Percentiles rank a stretch among this genome's conserved stretches.
These are phyloP conservation scores for Podila epicladia DNA, from an alignment of 192 early-diverging fungal genomes.

Conservation along the genomic window DNA sequence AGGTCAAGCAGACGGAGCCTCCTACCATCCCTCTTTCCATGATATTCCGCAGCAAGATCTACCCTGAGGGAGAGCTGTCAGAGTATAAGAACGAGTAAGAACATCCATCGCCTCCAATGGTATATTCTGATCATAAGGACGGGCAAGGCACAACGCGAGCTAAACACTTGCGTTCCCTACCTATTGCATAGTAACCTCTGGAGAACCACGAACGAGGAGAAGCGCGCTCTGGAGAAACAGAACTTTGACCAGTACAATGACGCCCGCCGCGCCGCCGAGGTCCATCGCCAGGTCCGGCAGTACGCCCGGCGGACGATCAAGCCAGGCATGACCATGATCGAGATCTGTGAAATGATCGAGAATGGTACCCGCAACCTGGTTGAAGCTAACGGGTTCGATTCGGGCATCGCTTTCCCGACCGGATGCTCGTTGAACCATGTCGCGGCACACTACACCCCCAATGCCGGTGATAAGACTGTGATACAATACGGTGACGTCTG, in stretches of 20 bases:
- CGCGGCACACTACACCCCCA: constrained; percentile 98
- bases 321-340: constrained; percentile 95
- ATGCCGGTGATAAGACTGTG: constrained; percentile 92
- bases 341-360: constrained; percentile 93
- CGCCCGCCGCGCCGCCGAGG: constrained; percentile 89
- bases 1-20: constrained; percentile 64
- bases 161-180: neutral
- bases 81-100: constrained; percentile 88
- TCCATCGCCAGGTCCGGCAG: constrained; percentile 89
- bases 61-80: constrained; percentile 83
- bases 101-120: neutral
- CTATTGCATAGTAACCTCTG: constrained; percentile 73
- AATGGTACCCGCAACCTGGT: constrained; percentile 89
- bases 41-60: constrained; percentile 81
- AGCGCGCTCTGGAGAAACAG: constrained; percentile 81
- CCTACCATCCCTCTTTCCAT: constrained; percentile 80
- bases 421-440: constrained; percentile 93
- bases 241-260: constrained; percentile 81
- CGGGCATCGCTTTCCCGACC: constrained; percentile 94
- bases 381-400: constrained; percentile 82
- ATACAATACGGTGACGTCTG: constrained; percentile 90
- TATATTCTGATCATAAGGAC: neutral
- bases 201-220: constrained; percentile 93
- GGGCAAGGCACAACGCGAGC: neutral
- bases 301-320: constrained; percentile 85